Base-by-base conservation (phyloP, 331 rosid genomes). In the Spiraea crenata region DNA sequence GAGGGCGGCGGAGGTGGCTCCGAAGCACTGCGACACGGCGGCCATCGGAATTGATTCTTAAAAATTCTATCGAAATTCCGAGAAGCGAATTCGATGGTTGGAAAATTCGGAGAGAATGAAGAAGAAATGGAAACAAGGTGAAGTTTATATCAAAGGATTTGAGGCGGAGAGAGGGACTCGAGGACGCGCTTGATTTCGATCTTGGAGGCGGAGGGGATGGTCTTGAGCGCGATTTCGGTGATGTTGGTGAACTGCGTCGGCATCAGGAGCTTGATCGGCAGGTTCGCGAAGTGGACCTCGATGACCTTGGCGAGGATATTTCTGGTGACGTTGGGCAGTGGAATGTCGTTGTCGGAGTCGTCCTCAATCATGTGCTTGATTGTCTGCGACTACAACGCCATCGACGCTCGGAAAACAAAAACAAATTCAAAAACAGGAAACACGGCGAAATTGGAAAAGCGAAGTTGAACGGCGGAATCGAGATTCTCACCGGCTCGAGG, bases 151-250 rank as follows among this genome's bases (percentile, higher is more conserved):
- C 31, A 25, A 57, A 73, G 62, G 16, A 54, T 63, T 39, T 20
- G 85, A 25, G 93, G 75, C 92, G 96, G 92, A 92, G 88, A 83
- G 73, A 82, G 90, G 65, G 89, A 74, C 77, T 90, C 88, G 7
- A 92, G 82, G 52, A 84, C 70, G 70, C 77, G 82, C 84, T 90
- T 92, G 87, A 93, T 93, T 82, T 90, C 88, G 78, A 82, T 63
- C 69, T 90, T 93, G 79, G 98, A 83, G 46, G 93, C 96, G 2
- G 96, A 88, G 9, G 96, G n/a, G 97, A 83, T 72, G 63, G 97
- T 88, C 71, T 90, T 90, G 35, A 90, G 89, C 0, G 98, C 82
- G 74, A 93, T 85, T 71, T 85, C 96, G 15, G 58, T 82, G 82
- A 74, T 76, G 80, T 87, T 85, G 68, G 85, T 74, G 63, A 69